Base-by-base conservation (phyloP, 495 filamentous ascomycete genomes). In the Talaromyces wortmannii region DNA sequence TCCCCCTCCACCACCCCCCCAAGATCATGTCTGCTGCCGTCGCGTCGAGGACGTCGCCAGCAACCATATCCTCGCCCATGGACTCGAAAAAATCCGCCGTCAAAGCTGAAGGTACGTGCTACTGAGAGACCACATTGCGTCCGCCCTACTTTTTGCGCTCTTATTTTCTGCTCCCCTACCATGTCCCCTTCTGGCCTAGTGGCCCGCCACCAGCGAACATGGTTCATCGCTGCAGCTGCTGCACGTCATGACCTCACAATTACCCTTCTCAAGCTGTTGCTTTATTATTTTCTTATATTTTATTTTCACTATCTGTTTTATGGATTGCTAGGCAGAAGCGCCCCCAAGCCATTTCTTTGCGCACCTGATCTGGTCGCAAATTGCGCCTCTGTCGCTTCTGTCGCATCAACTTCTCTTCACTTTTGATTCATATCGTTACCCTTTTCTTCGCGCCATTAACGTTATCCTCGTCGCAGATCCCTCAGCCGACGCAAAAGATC, bases 11-110 rank as follows among this genome's bases (percentile, higher is more conserved):
- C 53, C 52, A 46, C 55, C 53, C 32, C 49, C 57, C 48, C 42
- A 50, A 33, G 29, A 51, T 42, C 50, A 78, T 79, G 75, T 77
- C 76, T 67, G 71, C 74, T 61, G 73, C 70, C 43, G 75, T 79
- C 58, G 72, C 74, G 57, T 62, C 71, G 55, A 67, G 67, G 53
- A 64, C 65, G 46, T 65, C 74, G 51, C 67, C 67, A 56, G 67
- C 49, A 49, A 60, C 61, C 60, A 67, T 61, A 55, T 60, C 63
- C 15, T 71, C 72, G 55, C 66, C 75, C 57, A 79, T 81, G 77
- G 78, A 81, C 59, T 71, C 71, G 48, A 79, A 80, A 63, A 80
- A 76, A 59, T 70, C 66, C 53, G 63, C 60, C 15, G 56, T 72
- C 52, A 73, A 77, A 59, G 56, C 63, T 40, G 68, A 80, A 72